These are phyloP conservation scores for Pleurotus pulmonarius DNA, from an alignment of 768 basidiomycete species.

Conservation along the genomic window DNA sequence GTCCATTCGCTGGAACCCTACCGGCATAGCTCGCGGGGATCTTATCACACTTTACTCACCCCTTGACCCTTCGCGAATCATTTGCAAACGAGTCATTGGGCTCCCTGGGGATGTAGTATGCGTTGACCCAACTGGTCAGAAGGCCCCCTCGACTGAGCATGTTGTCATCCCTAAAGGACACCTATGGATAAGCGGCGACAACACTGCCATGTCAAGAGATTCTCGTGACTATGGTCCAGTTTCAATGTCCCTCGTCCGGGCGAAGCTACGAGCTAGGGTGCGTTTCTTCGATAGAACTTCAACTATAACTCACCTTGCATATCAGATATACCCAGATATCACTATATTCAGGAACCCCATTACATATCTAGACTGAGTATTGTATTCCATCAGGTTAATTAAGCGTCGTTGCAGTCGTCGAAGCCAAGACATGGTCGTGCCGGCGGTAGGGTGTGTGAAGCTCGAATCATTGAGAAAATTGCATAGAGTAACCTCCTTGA, in stretches of 20 bases:
- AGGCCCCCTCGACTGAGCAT: conserved; percentile 66
- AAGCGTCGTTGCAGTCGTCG: too few relatives aligned
- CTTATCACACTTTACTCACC: conserved; percentile 73
- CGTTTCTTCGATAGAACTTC: conserved; percentile 12
- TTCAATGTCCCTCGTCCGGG: conserved; percentile 72
- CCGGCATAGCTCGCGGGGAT: conserved; percentile 65
- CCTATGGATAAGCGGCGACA: conserved; percentile 91
- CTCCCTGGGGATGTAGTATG: conserved; percentile 87
- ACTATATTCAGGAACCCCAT: conserved; percentile 40
- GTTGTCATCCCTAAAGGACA: conserved; percentile 81
- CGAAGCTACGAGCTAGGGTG: conserved; percentile 65
- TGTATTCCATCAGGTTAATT: too few relatives aligned
- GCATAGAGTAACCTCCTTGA: conserved; percentile 94
- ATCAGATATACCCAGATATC: conserved; percentile 43
- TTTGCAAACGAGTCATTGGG: conserved; percentile 90
- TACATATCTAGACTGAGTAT: conserved; percentile 31
- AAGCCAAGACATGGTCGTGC: too few relatives aligned
- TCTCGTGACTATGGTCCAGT: conserved; percentile 94
- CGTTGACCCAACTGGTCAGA: conserved; percentile 76
- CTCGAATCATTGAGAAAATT: conserved; percentile 55
- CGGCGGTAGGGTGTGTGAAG: neutral
- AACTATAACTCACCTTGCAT: too few relatives aligned
- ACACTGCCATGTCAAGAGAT: conserved; percentile 77
- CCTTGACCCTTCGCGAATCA: conserved; percentile 53
- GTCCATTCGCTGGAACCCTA: conserved; percentile 47